Percentiles rank a stretch among this genome's conserved stretches.
Evolutionary conservation across 2,329 filamentous ascomycete species (phyloP).

Genomic region (Colletotrichum eleusines): DNA sequence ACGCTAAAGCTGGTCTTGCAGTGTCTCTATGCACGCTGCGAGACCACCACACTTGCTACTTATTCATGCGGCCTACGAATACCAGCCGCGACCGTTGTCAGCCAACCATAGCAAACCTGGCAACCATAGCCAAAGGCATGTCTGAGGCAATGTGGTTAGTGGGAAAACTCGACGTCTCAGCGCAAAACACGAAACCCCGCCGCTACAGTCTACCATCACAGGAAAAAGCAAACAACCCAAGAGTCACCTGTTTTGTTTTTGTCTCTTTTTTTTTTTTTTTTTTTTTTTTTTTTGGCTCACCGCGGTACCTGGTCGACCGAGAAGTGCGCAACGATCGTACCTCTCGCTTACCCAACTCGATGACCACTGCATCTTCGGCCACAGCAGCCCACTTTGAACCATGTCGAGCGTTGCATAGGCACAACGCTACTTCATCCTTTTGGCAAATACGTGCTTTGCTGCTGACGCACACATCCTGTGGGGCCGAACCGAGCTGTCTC

Average conservation of each 20-base stretch:
- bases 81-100: conserved; percentile 13
- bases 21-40: conserved; percentile 34
- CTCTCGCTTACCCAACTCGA: conserved; percentile 7
- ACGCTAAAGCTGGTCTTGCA: conserved; percentile 34
- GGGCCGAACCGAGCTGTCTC: conserved; percentile 2
- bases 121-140: conserved; percentile 17
- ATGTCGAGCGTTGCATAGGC: conserved; percentile 12
- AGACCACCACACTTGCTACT: conserved; percentile 16
- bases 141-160: conserved; percentile 38
- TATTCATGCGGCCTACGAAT: conserved; percentile 3
- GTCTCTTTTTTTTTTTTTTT: conserved; percentile 8
- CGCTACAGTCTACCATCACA: conserved; percentile 3
- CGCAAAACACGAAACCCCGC: conserved; percentile 29
- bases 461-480: conserved; percentile 10
- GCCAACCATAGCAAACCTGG: conserved; percentile 16
- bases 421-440: conserved; percentile 7
- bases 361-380: conserved; percentile 7
- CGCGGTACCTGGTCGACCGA: conserved; percentile 21
- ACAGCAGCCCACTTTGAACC: conserved; percentile 9
- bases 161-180: conserved; percentile 39
- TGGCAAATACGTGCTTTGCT: neutral
- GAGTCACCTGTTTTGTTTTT: conserved; percentile 26
- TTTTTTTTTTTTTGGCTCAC: conserved; percentile 13
- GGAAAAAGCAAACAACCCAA: conserved; percentile 31
- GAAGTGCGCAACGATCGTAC: conserved; percentile 17